These are phyloP conservation scores for Psilocybe subaeruginosa DNA, from an alignment of 768 basidiomycete genomes.

Conservation along the genomic window DNA sequence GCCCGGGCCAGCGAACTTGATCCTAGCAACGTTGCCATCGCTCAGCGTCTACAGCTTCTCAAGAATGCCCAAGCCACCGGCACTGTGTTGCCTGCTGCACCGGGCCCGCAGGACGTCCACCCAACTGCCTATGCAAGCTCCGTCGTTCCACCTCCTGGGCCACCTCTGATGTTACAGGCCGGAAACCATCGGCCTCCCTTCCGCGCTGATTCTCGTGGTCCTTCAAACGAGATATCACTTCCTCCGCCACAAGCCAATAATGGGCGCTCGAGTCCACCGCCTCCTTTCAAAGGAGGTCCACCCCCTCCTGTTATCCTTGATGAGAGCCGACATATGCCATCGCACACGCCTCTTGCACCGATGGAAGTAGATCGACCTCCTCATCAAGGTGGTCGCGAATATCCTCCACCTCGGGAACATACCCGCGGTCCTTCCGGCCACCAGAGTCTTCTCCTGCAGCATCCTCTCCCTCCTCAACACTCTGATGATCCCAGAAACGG, in stretches of 20 bases:
- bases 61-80: conserved; percentile 81
- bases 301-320: conserved; percentile 83
- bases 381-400: conserved; percentile 53
- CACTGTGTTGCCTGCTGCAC: conserved; percentile 79
- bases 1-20: conserved; percentile 94
- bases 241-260: conserved; percentile 57
- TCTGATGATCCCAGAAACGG: conserved; percentile 55
- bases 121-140: conserved; percentile 91
- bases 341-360: conserved; percentile 75
- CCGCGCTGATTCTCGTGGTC: conserved; percentile 70
- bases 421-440: conserved; percentile 58
- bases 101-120: conserved; percentile 94
- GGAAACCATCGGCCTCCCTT: conserved; percentile 56
- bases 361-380: conserved; percentile 74
- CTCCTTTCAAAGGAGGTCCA: conserved; percentile 82
- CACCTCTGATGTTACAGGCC: conserved; percentile 65
- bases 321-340: conserved; percentile 67
- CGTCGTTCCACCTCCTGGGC: conserved; percentile 73
- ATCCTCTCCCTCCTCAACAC: conserved; percentile 62
- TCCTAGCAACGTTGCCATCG: conserved; percentile 80
- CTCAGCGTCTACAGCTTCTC: conserved; percentile 76
- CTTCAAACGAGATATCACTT: conserved; percentile 55
- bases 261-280: conserved; percentile 49
- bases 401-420: conserved; percentile 50
- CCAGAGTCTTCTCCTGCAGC: conserved; percentile 64